phyloP scores from a whole-genome alignment of 2,329 filamentous ascomycete genomes.

The Apiospora marii region DNA sequence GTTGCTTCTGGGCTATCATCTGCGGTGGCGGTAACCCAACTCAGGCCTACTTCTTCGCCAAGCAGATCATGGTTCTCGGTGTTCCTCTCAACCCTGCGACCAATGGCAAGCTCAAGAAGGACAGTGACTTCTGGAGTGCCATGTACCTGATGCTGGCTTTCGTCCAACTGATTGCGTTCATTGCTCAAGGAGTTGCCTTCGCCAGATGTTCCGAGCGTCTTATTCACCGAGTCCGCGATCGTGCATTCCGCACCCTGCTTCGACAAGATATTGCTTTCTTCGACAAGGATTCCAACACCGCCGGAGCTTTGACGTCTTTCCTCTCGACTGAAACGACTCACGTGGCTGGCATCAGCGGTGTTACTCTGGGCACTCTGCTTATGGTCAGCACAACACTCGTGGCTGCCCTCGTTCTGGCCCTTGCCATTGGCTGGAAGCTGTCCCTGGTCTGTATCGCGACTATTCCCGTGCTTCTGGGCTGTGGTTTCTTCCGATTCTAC shows the following conservation, averaged over 20 bases:
- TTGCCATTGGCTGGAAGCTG: constrained; percentile 88
- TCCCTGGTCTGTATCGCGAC: constrained; percentile 82
- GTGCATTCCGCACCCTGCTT: constrained; percentile 85
- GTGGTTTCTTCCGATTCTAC: constrained; percentile 89
- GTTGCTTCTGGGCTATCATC: constrained; percentile 76
- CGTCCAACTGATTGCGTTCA: constrained; percentile 74
- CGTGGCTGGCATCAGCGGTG: constrained; percentile 85
- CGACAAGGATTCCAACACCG: constrained; percentile 86
- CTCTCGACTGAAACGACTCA: constrained; percentile 90
- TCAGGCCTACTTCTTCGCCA: constrained; percentile 85
- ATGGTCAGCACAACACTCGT: constrained; percentile 83
- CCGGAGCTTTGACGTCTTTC: constrained; percentile 88
- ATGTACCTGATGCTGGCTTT: constrained; percentile 90
- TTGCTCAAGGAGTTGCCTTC: constrained; percentile 75
- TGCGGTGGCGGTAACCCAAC: constrained; percentile 83
- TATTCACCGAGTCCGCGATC: constrained; percentile 82
- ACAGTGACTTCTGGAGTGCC: constrained; percentile 84
- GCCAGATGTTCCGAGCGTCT: constrained; percentile 88
- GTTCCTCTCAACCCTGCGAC: constrained; percentile 54
- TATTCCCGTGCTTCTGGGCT: constrained; percentile 78
- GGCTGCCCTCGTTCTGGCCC: constrained; percentile 72
- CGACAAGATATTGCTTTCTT: constrained; percentile 95
- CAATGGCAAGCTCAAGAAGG: constrained; percentile 66
- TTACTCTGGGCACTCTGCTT: constrained; percentile 85
- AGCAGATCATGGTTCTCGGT: constrained; percentile 70